Conservation (phyloP, 1,284 basidiomycete species). For the Ustilago shanxiensis region DNA sequence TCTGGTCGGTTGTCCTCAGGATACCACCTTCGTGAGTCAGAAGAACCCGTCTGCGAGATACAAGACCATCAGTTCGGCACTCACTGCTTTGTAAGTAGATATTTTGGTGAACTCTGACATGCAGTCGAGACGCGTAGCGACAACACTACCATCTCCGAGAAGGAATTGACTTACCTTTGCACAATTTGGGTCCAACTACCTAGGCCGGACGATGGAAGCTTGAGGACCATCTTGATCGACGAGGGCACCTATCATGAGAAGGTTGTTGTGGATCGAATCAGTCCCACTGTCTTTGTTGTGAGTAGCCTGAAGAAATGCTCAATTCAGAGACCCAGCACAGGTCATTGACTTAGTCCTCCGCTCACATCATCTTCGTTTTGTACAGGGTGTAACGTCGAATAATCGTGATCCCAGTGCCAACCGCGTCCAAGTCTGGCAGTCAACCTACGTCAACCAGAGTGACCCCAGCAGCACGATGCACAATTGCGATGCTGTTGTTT, state of each 20-base stretch:
- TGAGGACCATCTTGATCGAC: constrained; percentile 33
- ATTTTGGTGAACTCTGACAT: neutral
- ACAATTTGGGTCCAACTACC: too few relatives aligned
- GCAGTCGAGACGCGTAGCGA: neutral
- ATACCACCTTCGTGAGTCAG: constrained; percentile 37
- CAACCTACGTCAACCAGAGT: constrained; percentile 41
- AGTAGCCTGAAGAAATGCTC: constrained; percentile 2
- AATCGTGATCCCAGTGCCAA: constrained; percentile 8
- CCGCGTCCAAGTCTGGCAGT: constrained; percentile 40
- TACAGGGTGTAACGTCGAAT: constrained; percentile 24
- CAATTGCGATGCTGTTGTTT: constrained; percentile 42
- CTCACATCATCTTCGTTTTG: neutral
- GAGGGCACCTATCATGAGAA: constrained; percentile 37
- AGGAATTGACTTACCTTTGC: neutral
- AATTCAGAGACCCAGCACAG: neutral
- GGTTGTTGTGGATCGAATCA: constrained; percentile 22
- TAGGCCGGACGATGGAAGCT: constrained; percentile 32
- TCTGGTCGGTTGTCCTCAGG: constrained; percentile 21
- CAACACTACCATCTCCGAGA: neutral
- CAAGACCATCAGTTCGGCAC: constrained; percentile 28
- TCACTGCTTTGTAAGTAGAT: constrained; percentile 32
- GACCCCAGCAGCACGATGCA: constrained; percentile 2
- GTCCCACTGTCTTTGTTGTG: constrained; percentile 33
- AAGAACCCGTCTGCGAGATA: constrained; percentile 13
- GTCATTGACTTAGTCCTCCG: neutral